Base-by-base conservation (phyloP, 805 yeast species). In the Saturnispora halmiae region DNA sequence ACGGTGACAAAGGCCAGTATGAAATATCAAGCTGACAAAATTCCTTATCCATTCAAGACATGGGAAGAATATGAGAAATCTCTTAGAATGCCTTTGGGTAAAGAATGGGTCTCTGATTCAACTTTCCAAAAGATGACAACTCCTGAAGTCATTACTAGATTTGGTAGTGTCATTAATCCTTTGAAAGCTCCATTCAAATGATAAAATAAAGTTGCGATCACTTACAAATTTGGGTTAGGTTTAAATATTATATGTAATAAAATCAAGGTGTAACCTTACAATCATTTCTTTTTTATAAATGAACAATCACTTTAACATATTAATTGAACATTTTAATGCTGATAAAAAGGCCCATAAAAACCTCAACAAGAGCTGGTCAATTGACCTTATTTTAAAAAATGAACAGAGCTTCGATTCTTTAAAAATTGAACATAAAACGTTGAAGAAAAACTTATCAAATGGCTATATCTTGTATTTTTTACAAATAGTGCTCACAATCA, bases 41-140 rank as follows among this genome's bases (percentile, higher is more conserved):
- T 92, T 36, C 97, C 97, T 21, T 90, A 79, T 73, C 96, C 96
- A 45, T 92, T 72, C 60, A 96, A 92, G 64, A 81, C 80, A 45
- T 73, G 80, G 58, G 97, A 87, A 58, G 97, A 92, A 63, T 92
- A 92, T 60, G 98, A 92, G 62, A 75, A 95, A 56, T 78, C 95
- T 4, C 67, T 92, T 54, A 75, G 95, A 56, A 81, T 86, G 86
- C 96, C 97, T n/a, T 67, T 92, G 46, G 97, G 97, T 20, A 94
- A 84, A 60, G 95, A 92, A 63, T 92, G 97, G 97, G 79, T 90
- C 7, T 75, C 94, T 6, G 77, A 85, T 56, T 81, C 77, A 41
- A 77, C 95, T 3, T 92, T 83, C 66, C 95, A 87, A 66, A 77
- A 77, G 56, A 66, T 85, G 51, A 85, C 92, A 37, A 87, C 83